Base-by-base conservation (phyloP, 805 yeast genomes). In the Candida glaebosa region DNA sequence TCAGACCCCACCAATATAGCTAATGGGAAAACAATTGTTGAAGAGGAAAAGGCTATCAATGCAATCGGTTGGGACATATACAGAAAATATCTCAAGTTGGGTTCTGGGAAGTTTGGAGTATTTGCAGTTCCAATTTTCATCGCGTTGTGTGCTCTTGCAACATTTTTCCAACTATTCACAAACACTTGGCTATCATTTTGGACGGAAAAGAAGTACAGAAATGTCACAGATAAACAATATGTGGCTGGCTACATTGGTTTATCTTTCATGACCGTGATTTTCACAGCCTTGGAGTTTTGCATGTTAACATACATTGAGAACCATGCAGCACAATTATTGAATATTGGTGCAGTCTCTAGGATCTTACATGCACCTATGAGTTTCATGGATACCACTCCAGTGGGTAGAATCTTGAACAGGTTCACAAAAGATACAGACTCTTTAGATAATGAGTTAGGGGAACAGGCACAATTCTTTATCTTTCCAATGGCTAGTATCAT, bases 371-470 rank as follows among this genome's bases (percentile, higher is more conserved):
- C 93, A 2, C 95, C 95, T 37, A 86, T 87, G 91, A 63, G 81
- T 1, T 89, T 78, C 57, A 73, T 87, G 63, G 96, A 89, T 55
- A 79, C 87, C 8, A 85, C 95, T 0, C 96, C 96, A 15, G 74
- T 86, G 71, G 96, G 96, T 1, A 73, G 96, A 50, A 81, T 88
- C 44, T 67, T 89, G 58, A 88, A 87, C 62, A 70, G 96, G 50
- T 88, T 87, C 59, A 87, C 96, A 2, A 87, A 87, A 52, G 96
- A 88, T 60, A 84, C 93, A 0, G 95, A 88, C 57, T 80, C 81
- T 4, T 65, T 87, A 58, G 96, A 88, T 55, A 87, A 85, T 57
- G 91, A 84, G 61, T 65, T 87, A 44, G 75, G 79, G 41, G 89
- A 84, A 56, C 85, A 82, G 52, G 49, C 83, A 32, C 73, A 91